Conservation (phyloP, 2,329 filamentous ascomycete genomes). For the Cladorrhinum sp. region DNA sequence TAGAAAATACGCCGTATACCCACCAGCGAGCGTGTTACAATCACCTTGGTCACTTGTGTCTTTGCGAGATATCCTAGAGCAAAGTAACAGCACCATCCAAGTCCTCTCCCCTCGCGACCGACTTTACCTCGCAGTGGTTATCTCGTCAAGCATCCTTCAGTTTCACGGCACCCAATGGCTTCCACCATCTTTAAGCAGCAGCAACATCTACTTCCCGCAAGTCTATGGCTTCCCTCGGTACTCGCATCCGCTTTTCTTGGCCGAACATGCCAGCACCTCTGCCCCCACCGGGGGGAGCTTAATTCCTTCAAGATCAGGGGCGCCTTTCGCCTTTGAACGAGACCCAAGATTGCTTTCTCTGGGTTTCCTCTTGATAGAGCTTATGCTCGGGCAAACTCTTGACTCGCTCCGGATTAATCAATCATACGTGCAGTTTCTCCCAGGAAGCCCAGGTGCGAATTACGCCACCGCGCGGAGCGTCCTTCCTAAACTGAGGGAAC, state of each 20-base stretch:
- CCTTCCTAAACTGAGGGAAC: background rate
- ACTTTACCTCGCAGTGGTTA: slow-evolving; percentile 17
- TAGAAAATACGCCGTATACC: background rate
- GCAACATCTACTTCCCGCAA: slow-evolving; percentile 9
- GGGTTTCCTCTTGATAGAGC: background rate
- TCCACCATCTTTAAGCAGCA: background rate
- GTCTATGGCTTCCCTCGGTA: background rate
- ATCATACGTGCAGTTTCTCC: background rate
- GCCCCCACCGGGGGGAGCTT: too few species aligned
- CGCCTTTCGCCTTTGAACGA: background rate
- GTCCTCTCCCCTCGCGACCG: slow-evolving; percentile 8
- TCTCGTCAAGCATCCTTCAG: slow-evolving; percentile 16
- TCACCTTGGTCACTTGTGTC: slow-evolving; percentile 9
- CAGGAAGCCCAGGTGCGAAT: background rate
- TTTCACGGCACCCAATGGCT: slow-evolving; percentile 16
- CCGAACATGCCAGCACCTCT: background rate
- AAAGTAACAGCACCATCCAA: background rate
- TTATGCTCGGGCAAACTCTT: background rate
- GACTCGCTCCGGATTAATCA: background rate
- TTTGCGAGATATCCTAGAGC: slow-evolving; percentile 14
- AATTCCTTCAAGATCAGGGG: too few species aligned
- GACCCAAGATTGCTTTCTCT: background rate
- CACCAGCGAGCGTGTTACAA: background rate
- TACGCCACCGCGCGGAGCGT: background rate
- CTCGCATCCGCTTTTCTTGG: background rate